phyloP scores from a whole-genome alignment of 2,329 filamentous ascomycete genomes.

The Diaporthe sp. region DNA sequence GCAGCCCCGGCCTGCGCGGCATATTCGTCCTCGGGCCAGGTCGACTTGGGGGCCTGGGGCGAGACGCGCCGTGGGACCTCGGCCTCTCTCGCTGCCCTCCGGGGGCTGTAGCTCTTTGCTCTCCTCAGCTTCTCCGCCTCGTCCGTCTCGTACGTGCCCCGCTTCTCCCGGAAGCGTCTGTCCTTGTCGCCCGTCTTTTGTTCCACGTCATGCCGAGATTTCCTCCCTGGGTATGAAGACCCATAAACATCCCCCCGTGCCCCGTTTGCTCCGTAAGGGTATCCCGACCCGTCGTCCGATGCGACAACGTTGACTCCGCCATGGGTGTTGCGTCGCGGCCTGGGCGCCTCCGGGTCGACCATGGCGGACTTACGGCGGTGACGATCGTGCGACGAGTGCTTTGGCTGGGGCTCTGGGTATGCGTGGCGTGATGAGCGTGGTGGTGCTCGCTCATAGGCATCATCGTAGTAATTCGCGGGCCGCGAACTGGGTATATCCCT shows the following conservation, averaged over 20 bases:
- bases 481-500: slow-evolving; percentile 38
- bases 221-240: slow-evolving; percentile 4
- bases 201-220: slow-evolving; percentile 37
- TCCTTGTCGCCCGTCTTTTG: slow-evolving; percentile 28
- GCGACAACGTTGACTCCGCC: slow-evolving; percentile 34
- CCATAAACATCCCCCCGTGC: slow-evolving; percentile 27
- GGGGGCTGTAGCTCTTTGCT: slow-evolving; percentile 39
- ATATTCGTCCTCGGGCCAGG: slow-evolving; percentile 31
- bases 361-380: slow-evolving; percentile 38
- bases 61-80: slow-evolving; percentile 26
- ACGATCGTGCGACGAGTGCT: slow-evolving; percentile 23
- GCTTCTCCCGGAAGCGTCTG: slow-evolving; percentile 35
- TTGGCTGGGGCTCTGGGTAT: slow-evolving; percentile 13
- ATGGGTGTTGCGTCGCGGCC: slow-evolving; percentile 17
- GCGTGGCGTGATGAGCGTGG: slow-evolving; percentile 18
- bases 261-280: neutral
- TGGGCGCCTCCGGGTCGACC: slow-evolving; percentile 12
- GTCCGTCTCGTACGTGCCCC: slow-evolving; percentile 33
- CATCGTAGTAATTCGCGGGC: slow-evolving; percentile 27
- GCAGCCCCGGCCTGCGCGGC: neutral
- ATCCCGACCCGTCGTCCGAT: slow-evolving; percentile 32
- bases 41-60: slow-evolving; percentile 30
- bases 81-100: slow-evolving; percentile 32
- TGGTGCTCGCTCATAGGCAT: slow-evolving; percentile 36
- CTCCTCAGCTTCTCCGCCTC: slow-evolving; percentile 35